Evolutionary conservation across 2,329 filamentous ascomycete genomes (phyloP).

Genomic region (Paramyrothecium sp.): DNA sequence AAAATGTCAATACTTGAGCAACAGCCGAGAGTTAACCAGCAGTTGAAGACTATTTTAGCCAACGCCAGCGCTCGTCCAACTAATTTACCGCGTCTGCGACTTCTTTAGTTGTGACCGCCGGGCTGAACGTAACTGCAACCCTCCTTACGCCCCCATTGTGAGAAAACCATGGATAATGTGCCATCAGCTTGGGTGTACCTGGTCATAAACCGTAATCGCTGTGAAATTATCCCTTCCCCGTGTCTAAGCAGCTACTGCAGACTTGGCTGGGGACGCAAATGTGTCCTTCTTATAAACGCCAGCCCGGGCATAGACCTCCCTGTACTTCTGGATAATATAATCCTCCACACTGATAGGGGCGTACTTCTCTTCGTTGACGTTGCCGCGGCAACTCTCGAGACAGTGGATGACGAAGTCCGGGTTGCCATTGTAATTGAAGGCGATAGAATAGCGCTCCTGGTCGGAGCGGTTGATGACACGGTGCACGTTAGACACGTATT

Average conservation of each 20-base stretch:
- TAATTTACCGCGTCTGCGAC: too few species aligned
- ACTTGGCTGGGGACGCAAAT: neutral
- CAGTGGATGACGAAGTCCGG: slow-evolving; percentile 5
- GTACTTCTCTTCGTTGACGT: slow-evolving; percentile 6
- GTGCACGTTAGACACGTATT: slow-evolving; percentile 5
- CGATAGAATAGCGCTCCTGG: slow-evolving; percentile 3
- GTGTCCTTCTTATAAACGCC: slow-evolving; percentile 3
- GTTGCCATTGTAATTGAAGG: slow-evolving; percentile 5
- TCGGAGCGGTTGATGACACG: slow-evolving; percentile 6
- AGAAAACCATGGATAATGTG: too few species aligned
- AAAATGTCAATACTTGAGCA: too few species aligned
- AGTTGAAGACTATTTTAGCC: too few species aligned
- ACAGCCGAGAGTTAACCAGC: too few species aligned
- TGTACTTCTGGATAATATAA: slow-evolving; percentile 3
- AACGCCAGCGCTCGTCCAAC: too few species aligned
- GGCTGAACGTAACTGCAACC: too few species aligned
- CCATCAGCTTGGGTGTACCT: too few species aligned
- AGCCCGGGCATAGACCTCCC: slow-evolving; percentile 2
- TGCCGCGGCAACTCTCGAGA: slow-evolving; percentile 4
- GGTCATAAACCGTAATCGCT: too few species aligned
- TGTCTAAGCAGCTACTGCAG: neutral
- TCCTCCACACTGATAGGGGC: slow-evolving; percentile 8
- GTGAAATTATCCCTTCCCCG: too few species aligned
- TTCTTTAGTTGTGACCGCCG: too few species aligned
- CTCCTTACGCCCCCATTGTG: too few species aligned